Evolutionary conservation across 2,329 filamentous ascomycete species (phyloP).

Genomic region (Orbilia oligospora): DNA sequence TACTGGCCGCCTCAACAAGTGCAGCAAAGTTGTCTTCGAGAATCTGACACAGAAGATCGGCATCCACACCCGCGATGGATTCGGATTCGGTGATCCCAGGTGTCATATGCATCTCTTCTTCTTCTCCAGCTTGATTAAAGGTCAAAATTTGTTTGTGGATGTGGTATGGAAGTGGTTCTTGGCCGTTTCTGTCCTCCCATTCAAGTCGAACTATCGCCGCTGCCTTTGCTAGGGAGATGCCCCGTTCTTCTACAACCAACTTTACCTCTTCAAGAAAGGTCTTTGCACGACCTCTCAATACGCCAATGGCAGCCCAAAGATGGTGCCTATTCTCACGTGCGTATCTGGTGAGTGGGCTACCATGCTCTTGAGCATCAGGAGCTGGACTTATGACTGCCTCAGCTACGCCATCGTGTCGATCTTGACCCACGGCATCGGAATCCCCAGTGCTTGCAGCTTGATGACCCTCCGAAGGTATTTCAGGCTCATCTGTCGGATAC

Average conservation of each 20-base stretch:
- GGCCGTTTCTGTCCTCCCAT: neutral
- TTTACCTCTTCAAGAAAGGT: slow-evolving; percentile 1
- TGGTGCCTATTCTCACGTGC: neutral
- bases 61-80: neutral
- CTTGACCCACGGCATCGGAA: too few species aligned
- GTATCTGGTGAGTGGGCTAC: too few species aligned
- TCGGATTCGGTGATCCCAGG: too few species aligned
- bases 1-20: neutral
- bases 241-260: neutral
- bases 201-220: slow-evolving; percentile 2
- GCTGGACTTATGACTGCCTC: too few species aligned
- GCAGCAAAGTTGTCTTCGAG: slow-evolving; percentile 3
- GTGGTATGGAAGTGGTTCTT: slow-evolving; percentile 11
- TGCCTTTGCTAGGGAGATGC: neutral
- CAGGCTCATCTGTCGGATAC: too few species aligned
- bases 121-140: neutral
- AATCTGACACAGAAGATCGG: slow-evolving; percentile 6
- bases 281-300: neutral
- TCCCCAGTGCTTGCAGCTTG: too few species aligned
- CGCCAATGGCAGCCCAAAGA: neutral
- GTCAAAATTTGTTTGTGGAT: slow-evolving; percentile 19
- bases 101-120: neutral
- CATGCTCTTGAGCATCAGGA: too few species aligned
- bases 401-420: too few species aligned
- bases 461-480: too few species aligned